Evolutionary conservation across 1,139 yeast genomes (phyloP), one percentile per base, ranked within the genome.

Genomic region (Geotrichum restrictum): DNA sequence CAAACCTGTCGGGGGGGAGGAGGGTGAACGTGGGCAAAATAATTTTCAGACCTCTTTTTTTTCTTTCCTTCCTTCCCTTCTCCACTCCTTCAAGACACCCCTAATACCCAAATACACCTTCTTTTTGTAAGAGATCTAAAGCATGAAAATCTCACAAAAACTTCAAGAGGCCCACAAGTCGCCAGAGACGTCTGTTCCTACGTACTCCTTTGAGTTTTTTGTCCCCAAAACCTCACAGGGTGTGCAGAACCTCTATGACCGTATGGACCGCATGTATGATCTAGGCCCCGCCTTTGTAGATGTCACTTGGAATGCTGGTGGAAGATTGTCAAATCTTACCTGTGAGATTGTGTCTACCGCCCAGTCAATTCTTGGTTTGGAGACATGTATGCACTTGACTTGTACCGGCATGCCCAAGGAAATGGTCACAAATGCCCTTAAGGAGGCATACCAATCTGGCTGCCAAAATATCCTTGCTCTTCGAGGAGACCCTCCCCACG

Each of bases 171-270:
- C 71, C 34, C 71, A 66, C 57, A 48, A 52, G 53, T 52, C 56
- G 48, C 62, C 64, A 38, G 56, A 56, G 46, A 54, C 62, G 21
- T 56, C 66, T 33, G 54, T 58, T 37, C 69, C 95, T 3, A 88
- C 97, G 3, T 93, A 88, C 69, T 91, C 98, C 48, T 93, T 91
- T 65, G 98, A 93, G 74, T 93, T 88, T 73, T 93, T 93, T 68
- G 96, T 93, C n/a, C 98, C 98, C 44, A 93, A 93, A 74, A 93
- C 98, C 0, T 78, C 94, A 22, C 97, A 93, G 69, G 98, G 98
- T 68, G 94, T 91, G 32, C 96, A 91, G 69, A 93, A 93, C 67
- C 76, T 93, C 55, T 93, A 91, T 71, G 98, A 93, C 69, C 80
- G 98, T 68, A 93, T 93, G 94, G 98, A 93, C 67, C 81, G 97